These are phyloP conservation scores for Yarrowia sp. DNA, from an alignment of 805 yeast species.

Conservation along the genomic window DNA sequence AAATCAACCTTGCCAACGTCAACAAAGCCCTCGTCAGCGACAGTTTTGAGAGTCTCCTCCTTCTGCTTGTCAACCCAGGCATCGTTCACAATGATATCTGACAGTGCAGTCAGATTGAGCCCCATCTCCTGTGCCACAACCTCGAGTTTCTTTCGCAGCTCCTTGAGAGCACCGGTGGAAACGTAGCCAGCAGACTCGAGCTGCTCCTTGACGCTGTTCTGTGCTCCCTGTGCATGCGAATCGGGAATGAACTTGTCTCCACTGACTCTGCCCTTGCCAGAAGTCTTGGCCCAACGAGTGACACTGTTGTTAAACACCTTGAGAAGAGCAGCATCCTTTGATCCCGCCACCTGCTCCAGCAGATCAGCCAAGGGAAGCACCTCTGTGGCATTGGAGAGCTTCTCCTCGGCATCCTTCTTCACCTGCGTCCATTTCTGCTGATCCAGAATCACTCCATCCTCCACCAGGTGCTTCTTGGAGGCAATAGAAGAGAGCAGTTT, in stretches of 20 bases:
- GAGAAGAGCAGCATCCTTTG: background rate
- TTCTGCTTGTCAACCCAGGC: background rate
- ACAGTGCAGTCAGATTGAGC: background rate
- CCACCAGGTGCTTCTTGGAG: background rate
- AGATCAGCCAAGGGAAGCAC: background rate
- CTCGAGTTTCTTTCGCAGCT: constrained; percentile 12
- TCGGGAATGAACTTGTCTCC: constrained; percentile 14
- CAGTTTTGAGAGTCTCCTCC: background rate
- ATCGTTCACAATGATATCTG: constrained; percentile 3
- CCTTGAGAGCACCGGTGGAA: background rate
- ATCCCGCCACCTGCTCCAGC: background rate
- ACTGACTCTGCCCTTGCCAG: background rate
- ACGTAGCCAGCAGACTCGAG: background rate
- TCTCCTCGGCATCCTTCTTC: background rate
- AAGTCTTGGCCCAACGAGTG: background rate
- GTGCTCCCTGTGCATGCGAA: constrained; percentile 7
- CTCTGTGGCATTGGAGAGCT: background rate
- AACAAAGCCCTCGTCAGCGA: background rate
- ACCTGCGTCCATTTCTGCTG: background rate
- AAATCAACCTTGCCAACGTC: constrained; percentile 11
- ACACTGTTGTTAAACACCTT: background rate
- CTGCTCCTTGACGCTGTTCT: background rate
- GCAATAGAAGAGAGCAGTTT: background rate
- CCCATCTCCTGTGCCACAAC: constrained; percentile 1
- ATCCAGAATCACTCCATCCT: constrained; percentile 9